Percentiles rank a stretch among this genome's conserved stretches.
These are phyloP conservation scores for Cutaneotrichosporon cutaneum DNA, from an alignment of 1,284 basidiomycete species.

Conservation along the genomic window DNA sequence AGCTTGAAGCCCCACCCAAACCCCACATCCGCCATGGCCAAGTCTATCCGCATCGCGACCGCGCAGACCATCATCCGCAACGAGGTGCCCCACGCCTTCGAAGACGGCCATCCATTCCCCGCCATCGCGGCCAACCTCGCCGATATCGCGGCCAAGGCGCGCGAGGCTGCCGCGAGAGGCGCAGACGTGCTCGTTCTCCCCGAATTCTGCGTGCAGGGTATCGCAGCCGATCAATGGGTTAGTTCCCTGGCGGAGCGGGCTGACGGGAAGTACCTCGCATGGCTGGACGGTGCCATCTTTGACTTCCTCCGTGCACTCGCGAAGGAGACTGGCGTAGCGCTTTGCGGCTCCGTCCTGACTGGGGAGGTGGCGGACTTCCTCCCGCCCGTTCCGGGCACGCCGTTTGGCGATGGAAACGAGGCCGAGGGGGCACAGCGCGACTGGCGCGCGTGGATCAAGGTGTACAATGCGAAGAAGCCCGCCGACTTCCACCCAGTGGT, in stretches of 20 bases:
- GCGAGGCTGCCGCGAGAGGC: constrained; percentile 24
- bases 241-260: constrained; percentile 18
- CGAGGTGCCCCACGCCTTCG: neutral
- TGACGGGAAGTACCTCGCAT: neutral
- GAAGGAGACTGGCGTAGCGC: constrained; percentile 29
- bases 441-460: constrained; percentile 36
- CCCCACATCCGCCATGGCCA: neutral
- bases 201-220: constrained; percentile 49
- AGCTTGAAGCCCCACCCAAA: too few species aligned
- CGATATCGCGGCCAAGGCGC: constrained; percentile 25
- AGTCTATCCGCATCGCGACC: neutral
- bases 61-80: neutral
- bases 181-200: constrained; percentile 51
- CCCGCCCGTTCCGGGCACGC: constrained; percentile 28
- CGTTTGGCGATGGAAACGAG: constrained; percentile 41
- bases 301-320: constrained; percentile 35
- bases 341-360: constrained; percentile 47
- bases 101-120: constrained; percentile 34
- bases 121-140: constrained; percentile 36
- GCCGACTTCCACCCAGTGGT: constrained; percentile 21
- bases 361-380: constrained; percentile 14
- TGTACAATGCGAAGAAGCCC: constrained; percentile 27
- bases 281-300: neutral
- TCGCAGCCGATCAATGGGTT: constrained; percentile 31
- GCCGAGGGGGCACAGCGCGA: constrained; percentile 15